Conservation (phyloP, 129 eudicot genomes). For the Artemisia annua region DNA sequence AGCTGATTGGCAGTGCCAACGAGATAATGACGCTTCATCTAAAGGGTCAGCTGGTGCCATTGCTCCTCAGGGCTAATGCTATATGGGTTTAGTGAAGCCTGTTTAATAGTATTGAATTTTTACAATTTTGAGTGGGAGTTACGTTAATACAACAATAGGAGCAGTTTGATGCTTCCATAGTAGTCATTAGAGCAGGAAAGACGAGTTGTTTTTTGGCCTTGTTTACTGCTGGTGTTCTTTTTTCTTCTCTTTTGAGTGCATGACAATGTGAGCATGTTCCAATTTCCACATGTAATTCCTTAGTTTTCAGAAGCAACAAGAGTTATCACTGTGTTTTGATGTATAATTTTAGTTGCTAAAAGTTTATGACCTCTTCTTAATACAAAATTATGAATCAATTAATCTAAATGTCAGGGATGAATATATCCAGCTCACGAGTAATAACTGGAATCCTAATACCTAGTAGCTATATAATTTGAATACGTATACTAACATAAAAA, state of each 20-base stretch:
- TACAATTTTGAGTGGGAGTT: constrained; percentile 9
- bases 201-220: background rate
- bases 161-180: constrained; percentile 15
- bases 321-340: constrained; percentile 2
- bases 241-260: background rate
- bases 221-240: background rate
- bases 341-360: background rate
- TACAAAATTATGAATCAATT: background rate
- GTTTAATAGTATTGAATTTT: constrained; percentile 17
- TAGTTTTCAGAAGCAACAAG: constrained; percentile 14
- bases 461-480: background rate
- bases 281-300: constrained; percentile 18
- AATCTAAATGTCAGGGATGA: background rate
- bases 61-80: constrained; percentile 71
- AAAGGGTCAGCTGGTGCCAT: constrained; percentile 59
- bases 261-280: constrained; percentile 26
- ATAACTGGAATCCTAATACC: background rate
- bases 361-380: background rate
- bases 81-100: constrained; percentile 61
- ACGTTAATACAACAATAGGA: constrained; percentile 13
- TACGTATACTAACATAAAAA: background rate
- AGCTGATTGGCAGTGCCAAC: constrained; percentile 68
- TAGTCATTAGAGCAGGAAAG: constrained; percentile 36
- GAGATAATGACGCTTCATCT: constrained; percentile 75
- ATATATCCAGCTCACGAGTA: background rate